Evolutionary conservation across 441 rosid genomes (phyloP).

Genomic region (Biscutella laevigata): DNA sequence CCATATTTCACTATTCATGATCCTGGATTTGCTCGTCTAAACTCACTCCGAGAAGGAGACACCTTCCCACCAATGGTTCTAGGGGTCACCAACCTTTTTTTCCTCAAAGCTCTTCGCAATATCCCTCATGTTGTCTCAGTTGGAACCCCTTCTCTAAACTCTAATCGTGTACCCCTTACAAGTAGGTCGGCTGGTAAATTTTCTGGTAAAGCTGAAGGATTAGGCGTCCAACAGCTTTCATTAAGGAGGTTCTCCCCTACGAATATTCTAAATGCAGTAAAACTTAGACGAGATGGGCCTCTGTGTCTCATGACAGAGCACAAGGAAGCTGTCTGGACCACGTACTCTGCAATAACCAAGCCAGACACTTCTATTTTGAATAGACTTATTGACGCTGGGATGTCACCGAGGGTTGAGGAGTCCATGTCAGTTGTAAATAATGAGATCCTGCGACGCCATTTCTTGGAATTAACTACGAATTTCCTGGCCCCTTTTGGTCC

Average conservation of each 20-base stretch:
- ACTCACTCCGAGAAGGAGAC: slow-evolving; percentile 66
- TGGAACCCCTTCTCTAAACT: slow-evolving; percentile 62
- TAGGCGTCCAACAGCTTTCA: slow-evolving; percentile 70
- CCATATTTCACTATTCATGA: slow-evolving; percentile 96
- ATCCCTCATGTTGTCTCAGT: slow-evolving; percentile 89
- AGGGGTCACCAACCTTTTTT: slow-evolving; percentile 94
- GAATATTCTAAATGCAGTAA: slow-evolving; percentile 68
- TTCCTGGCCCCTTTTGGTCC: slow-evolving; percentile 98
- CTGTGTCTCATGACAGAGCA: slow-evolving; percentile 96
- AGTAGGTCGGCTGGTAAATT: slow-evolving; percentile 57
- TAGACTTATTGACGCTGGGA: slow-evolving; percentile 90
- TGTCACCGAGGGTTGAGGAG: slow-evolving; percentile 94
- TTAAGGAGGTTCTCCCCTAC: slow-evolving; percentile 84
- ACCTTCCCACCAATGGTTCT: slow-evolving; percentile 82
- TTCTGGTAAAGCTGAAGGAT: slow-evolving; percentile 62
- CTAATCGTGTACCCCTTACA: slow-evolving; percentile 46
- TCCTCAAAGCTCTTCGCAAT: slow-evolving; percentile 83
- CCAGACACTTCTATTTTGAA: slow-evolving; percentile 94
- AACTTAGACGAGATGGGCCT: slow-evolving; percentile 89
- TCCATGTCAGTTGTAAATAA: slow-evolving; percentile 98
- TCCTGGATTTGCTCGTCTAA: slow-evolving; percentile 64
- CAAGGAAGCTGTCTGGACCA: slow-evolving; percentile 95
- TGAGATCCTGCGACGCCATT: slow-evolving; percentile 88
- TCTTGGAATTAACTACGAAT: slow-evolving; percentile 94
- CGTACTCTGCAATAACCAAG: slow-evolving; percentile 69